Evolutionary conservation across 345 rosid species (phyloP).

Genomic region (Salix exigua): DNA sequence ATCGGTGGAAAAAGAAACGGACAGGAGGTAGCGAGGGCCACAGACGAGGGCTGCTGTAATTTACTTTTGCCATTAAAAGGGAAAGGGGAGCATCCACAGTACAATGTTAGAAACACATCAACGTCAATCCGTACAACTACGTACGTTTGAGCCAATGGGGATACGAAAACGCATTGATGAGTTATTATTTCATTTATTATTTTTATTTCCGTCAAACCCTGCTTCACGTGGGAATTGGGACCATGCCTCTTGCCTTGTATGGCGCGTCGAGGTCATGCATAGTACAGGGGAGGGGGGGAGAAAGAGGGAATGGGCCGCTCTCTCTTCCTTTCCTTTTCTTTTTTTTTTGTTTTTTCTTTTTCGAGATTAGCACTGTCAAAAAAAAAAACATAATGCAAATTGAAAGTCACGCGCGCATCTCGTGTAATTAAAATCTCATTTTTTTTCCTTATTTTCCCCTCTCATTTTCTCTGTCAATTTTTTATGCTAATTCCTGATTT

Average conservation of each 20-base stretch:
- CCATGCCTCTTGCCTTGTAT: neutral
- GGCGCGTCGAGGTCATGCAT: neutral
- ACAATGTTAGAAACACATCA: conserved; percentile 18
- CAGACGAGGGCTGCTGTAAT: no score
- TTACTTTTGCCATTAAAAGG: neutral
- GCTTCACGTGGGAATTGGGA: conserved; percentile 4
- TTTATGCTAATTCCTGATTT: no score
- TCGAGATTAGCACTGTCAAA: no score
- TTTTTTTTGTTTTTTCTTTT: no score
- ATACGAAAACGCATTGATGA: conserved; percentile 41
- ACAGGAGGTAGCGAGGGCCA: no score
- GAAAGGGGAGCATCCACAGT: neutral
- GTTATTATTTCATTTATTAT: neutral
- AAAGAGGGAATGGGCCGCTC: neutral
- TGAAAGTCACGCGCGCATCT: no score
- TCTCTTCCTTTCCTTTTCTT: neutral
- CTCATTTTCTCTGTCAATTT: no score
- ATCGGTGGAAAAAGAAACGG: neutral
- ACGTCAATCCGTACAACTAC: conserved; percentile 41
- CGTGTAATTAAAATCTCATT: no score
- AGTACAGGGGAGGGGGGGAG: no score
- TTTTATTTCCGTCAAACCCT: neutral
- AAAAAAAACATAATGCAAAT: no score
- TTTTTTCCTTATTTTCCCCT: no score
- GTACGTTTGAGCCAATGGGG: conserved; percentile 43